phyloP scores from a whole-genome alignment of 1,284 basidiomycete genomes.

The Trichosporon sp. region DNA sequence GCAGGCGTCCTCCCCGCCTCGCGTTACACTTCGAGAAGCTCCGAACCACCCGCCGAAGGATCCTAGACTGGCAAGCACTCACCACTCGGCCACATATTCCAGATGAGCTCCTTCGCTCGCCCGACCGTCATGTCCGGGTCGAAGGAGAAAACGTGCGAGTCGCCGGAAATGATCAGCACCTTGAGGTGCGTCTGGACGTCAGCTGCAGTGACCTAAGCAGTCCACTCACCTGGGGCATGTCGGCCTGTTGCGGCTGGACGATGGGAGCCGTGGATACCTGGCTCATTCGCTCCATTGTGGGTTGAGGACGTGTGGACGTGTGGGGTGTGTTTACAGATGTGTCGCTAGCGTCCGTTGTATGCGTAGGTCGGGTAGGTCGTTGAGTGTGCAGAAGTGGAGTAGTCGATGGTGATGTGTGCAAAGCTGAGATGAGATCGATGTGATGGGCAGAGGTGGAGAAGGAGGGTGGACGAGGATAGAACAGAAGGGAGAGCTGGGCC shows the following conservation, averaged over 20 bases:
- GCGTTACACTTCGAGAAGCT: not conserved
- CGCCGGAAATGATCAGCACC: constrained; percentile 70
- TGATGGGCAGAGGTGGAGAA: not conserved
- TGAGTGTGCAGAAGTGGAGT: not conserved
- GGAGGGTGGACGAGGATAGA: not conserved
- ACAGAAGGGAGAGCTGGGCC: not conserved
- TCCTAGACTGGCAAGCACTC: not conserved
- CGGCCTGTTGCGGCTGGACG: constrained; percentile 1
- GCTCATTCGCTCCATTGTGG: constrained; percentile 1
- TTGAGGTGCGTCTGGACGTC: constrained; percentile 61
- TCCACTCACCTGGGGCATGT: not conserved
- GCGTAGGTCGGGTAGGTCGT: not conserved
- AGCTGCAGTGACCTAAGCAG: not conserved
- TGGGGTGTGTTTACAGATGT: not conserved
- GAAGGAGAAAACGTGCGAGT: constrained; percentile 67
- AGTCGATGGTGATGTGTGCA: not conserved
- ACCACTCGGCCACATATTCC: constrained; percentile 18
- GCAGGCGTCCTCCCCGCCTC: not conserved
- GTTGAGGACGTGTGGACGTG: not conserved
- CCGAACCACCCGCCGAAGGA: not conserved
- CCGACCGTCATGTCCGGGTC: constrained; percentile 72
- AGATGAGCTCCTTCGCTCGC: constrained; percentile 52
- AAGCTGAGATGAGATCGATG: not conserved
- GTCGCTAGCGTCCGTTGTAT: not conserved
- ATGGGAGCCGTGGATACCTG: not conserved